Conservation (phyloP, 140 eudicot species). For the Ambrosia hybrid region DNA sequence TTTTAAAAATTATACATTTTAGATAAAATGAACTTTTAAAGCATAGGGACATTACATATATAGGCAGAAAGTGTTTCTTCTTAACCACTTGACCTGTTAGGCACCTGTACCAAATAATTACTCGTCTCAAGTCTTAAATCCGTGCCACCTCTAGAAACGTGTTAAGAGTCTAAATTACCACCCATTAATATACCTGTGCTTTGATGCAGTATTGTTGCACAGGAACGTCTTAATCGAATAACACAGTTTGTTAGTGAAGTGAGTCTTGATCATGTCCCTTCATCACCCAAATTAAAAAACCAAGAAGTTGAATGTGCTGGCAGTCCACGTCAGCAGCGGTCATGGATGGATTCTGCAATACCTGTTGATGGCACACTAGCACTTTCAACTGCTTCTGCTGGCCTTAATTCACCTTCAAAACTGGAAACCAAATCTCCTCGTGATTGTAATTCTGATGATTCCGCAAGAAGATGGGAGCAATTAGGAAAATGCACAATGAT, state of each 20-base stretch:
- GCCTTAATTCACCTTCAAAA: constrained; percentile 49
- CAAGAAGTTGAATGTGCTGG: constrained; percentile 35
- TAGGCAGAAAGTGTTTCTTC: not conserved
- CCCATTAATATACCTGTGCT: constrained; percentile 16
- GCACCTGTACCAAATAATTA: too few relatives aligned
- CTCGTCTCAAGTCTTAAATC: too few relatives aligned
- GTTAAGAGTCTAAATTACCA: constrained; percentile 15
- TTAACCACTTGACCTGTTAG: not conserved
- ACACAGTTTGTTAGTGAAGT: constrained; percentile 70
- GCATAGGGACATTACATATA: not conserved
- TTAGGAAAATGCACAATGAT: constrained; percentile 32
- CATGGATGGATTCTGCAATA: constrained; percentile 80
- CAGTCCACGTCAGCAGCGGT: constrained; percentile 37
- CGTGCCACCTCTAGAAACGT: not conserved
- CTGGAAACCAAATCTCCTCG: constrained; percentile 43
- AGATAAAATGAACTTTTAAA: not conserved
- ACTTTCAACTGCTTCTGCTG: constrained; percentile 64
- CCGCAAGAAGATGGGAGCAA: constrained; percentile 40
- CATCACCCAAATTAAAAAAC: constrained; percentile 38
- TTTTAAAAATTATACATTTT: not conserved
- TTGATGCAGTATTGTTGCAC: constrained; percentile 80
- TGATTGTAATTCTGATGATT: constrained; percentile 52
- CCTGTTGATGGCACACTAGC: constrained; percentile 69
- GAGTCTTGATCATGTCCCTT: constrained; percentile 46
- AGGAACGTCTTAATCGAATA: constrained; percentile 88